Conservation (phyloP, 441 rosid genomes). For the Dalechampia spathulata region DNA sequence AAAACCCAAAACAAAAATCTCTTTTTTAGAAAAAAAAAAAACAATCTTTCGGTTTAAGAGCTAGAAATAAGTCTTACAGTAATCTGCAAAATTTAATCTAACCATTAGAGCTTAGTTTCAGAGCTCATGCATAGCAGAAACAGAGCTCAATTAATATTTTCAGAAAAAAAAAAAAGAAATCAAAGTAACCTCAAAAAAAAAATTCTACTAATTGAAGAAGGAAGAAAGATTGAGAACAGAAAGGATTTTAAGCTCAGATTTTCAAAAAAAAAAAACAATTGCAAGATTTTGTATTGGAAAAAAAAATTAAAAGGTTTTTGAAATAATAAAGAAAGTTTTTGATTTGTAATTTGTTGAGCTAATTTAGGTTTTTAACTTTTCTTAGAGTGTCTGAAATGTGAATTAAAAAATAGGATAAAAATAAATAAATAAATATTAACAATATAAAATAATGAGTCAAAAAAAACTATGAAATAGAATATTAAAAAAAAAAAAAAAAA, state of each 20-base stretch:
- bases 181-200: too few species aligned
- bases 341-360: constrained; percentile 30
- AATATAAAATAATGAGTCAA: too few species aligned
- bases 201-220: constrained; percentile 10
- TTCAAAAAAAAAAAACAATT: too few species aligned
- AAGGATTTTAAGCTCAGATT: constrained; percentile 26
- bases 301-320: constrained; percentile 12
- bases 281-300: constrained; percentile 24
- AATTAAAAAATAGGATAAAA: too few species aligned
- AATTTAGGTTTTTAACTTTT: constrained; percentile 40
- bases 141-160: too few species aligned
- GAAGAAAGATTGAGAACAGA: constrained; percentile 18
- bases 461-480: constrained; percentile 14
- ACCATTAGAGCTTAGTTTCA: too few species aligned
- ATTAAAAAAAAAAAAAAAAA: constrained; percentile 22
- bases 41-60: constrained; percentile 8
- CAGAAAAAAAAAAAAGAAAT: too few species aligned
- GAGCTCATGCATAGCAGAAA: too few species aligned
- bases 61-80: too few species aligned
- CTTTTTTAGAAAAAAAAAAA: constrained; percentile 9
- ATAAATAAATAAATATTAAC: too few species aligned
- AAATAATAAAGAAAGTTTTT: constrained; percentile 22
- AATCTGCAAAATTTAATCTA: too few species aligned
- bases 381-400: constrained; percentile 28
- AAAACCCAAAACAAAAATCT: not conserved